Conservation (phyloP, 169 alveolate species). For the Plasmodium berghei region DNA sequence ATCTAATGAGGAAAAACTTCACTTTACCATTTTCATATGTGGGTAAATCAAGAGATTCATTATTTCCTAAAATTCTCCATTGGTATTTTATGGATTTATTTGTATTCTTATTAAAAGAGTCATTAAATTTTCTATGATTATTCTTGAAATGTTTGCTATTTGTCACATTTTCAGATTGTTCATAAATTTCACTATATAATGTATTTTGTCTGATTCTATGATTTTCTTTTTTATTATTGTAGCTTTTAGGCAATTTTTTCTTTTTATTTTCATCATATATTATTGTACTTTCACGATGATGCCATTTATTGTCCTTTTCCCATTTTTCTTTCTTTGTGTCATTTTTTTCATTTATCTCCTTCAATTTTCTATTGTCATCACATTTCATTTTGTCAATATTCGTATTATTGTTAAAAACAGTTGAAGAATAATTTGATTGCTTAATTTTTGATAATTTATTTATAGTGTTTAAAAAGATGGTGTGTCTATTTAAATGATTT, state of each 20-base stretch:
- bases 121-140: neutral
- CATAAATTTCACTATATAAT: neutral
- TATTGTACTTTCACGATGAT: neutral
- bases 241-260: neutral
- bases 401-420: neutral
- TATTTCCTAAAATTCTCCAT: conserved; percentile 52
- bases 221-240: neutral
- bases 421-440: neutral
- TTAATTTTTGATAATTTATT: conserved; percentile 13
- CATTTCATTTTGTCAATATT: neutral
- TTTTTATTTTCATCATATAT: neutral
- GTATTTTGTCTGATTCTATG: neutral
- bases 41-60: conserved; percentile 75
- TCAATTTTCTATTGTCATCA: neutral
- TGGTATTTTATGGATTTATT: conserved; percentile 44
- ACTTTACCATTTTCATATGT: conserved; percentile 74
- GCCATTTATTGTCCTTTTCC: neutral
- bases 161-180: neutral
- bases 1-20: conserved; percentile 57
- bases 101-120: conserved; percentile 8
- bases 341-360: neutral
- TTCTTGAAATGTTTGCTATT: neutral
- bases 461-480: neutral
- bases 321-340: neutral
- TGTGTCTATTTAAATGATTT: neutral